These are phyloP conservation scores for Ogataea hybrid DNA, from an alignment of 1,139 yeast species.

Conservation along the genomic window DNA sequence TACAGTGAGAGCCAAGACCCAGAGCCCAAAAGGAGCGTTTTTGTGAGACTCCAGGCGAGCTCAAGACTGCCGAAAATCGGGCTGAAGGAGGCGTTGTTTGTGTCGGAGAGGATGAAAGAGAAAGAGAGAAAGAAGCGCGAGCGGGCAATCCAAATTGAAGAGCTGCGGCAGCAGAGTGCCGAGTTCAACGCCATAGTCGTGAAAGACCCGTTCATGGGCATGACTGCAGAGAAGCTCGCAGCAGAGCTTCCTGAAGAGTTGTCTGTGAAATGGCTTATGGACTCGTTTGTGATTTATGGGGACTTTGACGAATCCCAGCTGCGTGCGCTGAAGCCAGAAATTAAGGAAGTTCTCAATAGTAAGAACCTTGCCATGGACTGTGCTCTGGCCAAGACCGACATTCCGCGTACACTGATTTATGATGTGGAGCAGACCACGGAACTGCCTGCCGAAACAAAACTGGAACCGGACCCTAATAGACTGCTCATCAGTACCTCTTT, in stretches of 20 bases:
- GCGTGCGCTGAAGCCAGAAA: constrained; percentile 35
- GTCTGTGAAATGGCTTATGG: constrained; percentile 40
- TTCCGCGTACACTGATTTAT: constrained; percentile 3
- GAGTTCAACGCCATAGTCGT: constrained; percentile 53
- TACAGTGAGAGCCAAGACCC: constrained; percentile 76
- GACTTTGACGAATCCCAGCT: constrained; percentile 23
- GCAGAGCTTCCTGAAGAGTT: constrained; percentile 34
- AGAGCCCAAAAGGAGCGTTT: constrained; percentile 77
- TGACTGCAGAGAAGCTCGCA: constrained; percentile 45
- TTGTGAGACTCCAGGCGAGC: constrained; percentile 43
- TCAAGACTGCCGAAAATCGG: constrained; percentile 35
- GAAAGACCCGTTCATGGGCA: constrained; percentile 53
- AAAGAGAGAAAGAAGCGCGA: constrained; percentile 21
- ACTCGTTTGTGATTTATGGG: constrained; percentile 44
- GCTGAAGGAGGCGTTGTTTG: constrained; percentile 32
- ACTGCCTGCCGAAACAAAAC: not conserved
- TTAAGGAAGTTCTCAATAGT: constrained; percentile 16
- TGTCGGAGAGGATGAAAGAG: constrained; percentile 21
- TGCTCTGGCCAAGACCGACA: constrained; percentile 6
- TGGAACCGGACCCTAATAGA: not conserved
- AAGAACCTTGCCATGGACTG: constrained; percentile 9
- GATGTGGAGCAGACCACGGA: constrained; percentile 3
- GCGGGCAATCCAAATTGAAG: constrained; percentile 17
- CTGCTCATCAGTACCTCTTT: constrained; percentile 6
- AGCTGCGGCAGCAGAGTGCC: constrained; percentile 16